These are phyloP conservation scores for Alternaria brassicicola DNA, from an alignment of 2,329 filamentous ascomycete species.

Conservation along the genomic window DNA sequence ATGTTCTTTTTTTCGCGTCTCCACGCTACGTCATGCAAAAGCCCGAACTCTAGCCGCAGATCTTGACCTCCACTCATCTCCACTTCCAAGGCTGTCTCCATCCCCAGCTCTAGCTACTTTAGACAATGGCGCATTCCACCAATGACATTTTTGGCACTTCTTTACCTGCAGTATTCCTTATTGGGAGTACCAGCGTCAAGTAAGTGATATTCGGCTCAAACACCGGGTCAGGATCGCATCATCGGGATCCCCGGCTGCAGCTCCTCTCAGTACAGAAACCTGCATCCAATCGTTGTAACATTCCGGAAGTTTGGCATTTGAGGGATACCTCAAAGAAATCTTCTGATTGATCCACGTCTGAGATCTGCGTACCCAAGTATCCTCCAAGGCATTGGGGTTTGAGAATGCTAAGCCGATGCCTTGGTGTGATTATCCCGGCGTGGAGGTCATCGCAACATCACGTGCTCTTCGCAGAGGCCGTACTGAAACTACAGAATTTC, in stretches of 20 bases:
- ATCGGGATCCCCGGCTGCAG: not conserved
- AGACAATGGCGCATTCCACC: not conserved
- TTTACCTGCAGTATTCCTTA: not conserved
- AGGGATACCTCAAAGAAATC: not conserved
- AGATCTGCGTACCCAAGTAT: not conserved
- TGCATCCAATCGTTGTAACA: not conserved
- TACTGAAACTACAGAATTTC: not conserved
- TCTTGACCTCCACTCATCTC: not conserved
- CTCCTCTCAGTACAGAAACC: not conserved
- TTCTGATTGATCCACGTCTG: not conserved
- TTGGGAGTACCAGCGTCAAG: not conserved
- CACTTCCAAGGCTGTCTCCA: not conserved
- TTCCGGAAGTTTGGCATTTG: not conserved
- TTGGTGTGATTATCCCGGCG: not conserved
- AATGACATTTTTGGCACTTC: slow-evolving; percentile 1
- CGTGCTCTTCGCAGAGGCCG: not conserved
- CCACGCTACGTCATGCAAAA: slow-evolving; percentile 6
- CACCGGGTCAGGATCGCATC: not conserved
- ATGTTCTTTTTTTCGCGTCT: slow-evolving; percentile 5
- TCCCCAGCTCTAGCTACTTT: not conserved
- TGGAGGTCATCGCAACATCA: not conserved
- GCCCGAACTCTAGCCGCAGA: slow-evolving; percentile 3
- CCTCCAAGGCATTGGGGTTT: not conserved
- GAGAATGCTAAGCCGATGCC: not conserved
- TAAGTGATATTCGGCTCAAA: not conserved